A percentile compares a stretch with the other conserved stretches of the same genome.
phyloP scores from a whole-genome alignment of 2,329 filamentous ascomycete species.

The Tolypocladium tundrense region DNA sequence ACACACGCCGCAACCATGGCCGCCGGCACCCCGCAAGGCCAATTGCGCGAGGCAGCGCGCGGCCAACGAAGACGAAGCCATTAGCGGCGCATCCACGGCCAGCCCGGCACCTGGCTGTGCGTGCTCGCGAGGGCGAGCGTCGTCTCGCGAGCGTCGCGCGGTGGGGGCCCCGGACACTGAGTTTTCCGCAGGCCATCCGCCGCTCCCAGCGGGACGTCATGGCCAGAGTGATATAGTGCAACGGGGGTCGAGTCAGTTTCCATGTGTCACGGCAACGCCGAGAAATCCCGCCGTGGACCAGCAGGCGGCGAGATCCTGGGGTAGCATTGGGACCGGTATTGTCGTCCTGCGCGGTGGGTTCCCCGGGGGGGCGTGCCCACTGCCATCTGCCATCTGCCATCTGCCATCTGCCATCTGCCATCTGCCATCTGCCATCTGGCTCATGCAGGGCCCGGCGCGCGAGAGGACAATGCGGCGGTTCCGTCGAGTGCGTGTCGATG shows the following conservation, averaged over 20 bases:
- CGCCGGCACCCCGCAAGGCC: neutral
- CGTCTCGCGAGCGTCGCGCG: neutral
- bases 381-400: too few species aligned
- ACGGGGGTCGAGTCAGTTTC: conserved; percentile 6
- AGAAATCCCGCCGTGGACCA: conserved; percentile 1
- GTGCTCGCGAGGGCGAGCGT: neutral
- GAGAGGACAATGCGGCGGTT: too few species aligned
- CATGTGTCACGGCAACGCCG: conserved; percentile 8
- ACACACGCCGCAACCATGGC: too few species aligned
- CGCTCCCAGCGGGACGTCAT: neutral
- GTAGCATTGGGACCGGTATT: neutral
- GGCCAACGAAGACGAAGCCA: neutral
- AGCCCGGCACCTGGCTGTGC: neutral
- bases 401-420: too few species aligned
- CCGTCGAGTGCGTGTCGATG: too few species aligned
- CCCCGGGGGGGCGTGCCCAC: too few species aligned
- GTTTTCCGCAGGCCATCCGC: neutral
- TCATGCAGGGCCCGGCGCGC: too few species aligned
- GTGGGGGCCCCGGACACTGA: neutral
- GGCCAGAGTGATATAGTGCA: neutral
- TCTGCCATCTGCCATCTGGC: too few species aligned
- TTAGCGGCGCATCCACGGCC: neutral
- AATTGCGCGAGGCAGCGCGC: neutral
- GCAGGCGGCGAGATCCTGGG: neutral
- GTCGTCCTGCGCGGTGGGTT: too few species aligned